A percentile compares a stretch with the other conserved stretches of the same genome.
Conservation (phyloP, 176 grass and related monocot species). For the Dendrocalamus sinicus region DNA sequence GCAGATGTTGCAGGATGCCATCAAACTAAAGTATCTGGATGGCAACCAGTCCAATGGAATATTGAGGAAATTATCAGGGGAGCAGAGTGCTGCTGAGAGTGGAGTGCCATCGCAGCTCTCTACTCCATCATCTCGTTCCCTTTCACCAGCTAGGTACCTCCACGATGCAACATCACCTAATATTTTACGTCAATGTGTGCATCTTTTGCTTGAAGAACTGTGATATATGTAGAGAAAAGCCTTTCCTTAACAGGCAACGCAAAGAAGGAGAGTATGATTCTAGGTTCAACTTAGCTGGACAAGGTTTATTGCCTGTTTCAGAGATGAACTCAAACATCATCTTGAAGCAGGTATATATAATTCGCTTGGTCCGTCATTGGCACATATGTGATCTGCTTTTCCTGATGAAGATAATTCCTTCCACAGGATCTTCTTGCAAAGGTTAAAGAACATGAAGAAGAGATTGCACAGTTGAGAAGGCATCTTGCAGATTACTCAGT, state of each 20-base stretch:
- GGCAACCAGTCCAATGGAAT: conserved; percentile 49
- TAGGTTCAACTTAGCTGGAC: conserved; percentile 55
- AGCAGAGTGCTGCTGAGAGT: conserved; percentile 44
- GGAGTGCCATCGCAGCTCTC: conserved; percentile 64
- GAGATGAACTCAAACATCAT: conserved; percentile 63
- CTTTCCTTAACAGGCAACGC: conserved; percentile 53
- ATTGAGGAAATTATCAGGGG: conserved; percentile 39
- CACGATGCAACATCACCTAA: neutral
- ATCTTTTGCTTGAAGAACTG: neutral
- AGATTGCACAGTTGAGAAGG: conserved; percentile 81
- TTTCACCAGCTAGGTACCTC: conserved; percentile 83
- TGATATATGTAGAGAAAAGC: neutral
- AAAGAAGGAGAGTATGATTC: conserved; percentile 77
- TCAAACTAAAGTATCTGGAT: conserved; percentile 50
- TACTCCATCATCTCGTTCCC: conserved; percentile 73
- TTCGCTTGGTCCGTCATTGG: neutral
- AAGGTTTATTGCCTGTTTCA: conserved; percentile 55
- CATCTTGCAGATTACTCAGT: conserved; percentile 85
- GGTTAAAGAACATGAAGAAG: conserved; percentile 91
- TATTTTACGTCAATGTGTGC: neutral
- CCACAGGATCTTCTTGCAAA: conserved; percentile 77
- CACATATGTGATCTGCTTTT: neutral
- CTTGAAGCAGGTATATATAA: conserved; percentile 76
- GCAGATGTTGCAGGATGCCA: conserved; percentile 42
- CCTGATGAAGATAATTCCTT: conserved; percentile 31